Percentiles rank a stretch among this genome's conserved stretches.
phyloP scores from a whole-genome alignment of 2,329 filamentous ascomycete species.

The Hirsutella thompsonii region DNA sequence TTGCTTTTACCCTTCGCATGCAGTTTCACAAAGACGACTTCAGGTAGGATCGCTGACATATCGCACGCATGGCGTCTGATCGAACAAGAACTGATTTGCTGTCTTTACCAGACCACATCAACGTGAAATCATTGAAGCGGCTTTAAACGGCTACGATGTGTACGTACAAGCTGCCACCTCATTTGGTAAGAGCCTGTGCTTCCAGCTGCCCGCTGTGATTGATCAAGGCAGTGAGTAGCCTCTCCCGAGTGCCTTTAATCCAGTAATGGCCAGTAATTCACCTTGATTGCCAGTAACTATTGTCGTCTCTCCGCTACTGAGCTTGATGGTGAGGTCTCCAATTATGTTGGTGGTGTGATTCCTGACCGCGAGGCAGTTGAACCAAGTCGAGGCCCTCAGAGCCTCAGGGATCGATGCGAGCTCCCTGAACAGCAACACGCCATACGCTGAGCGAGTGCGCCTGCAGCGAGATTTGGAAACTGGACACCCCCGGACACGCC shows the following conservation, averaged over 20 bases:
- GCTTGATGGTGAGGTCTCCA: conserved; percentile 56
- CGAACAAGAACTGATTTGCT: neutral
- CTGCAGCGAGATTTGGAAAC: conserved; percentile 76
- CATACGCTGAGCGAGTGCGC: conserved; percentile 45
- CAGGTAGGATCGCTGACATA: conserved; percentile 38
- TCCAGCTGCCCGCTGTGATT: conserved; percentile 80
- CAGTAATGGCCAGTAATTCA: conserved; percentile 5
- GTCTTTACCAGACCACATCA: conserved; percentile 53
- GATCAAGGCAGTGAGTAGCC: conserved; percentile 73
- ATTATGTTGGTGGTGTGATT: neutral
- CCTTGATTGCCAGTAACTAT: conserved; percentile 53
- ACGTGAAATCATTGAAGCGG: conserved; percentile 74
- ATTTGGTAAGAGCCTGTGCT: conserved; percentile 90
- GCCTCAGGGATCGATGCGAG: conserved; percentile 66
- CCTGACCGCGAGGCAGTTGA: conserved; percentile 47
- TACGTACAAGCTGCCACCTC: conserved; percentile 85
- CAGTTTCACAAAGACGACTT: conserved; percentile 67
- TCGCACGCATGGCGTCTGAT: neutral
- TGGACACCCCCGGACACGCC: conserved; percentile 68
- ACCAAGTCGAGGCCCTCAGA: conserved; percentile 75
- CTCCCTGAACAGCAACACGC: conserved; percentile 76
- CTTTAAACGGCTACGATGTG: conserved; percentile 74
- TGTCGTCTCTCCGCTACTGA: conserved; percentile 78
- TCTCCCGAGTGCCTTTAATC: neutral
- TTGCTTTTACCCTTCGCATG: conserved; percentile 60